phyloP scores from a whole-genome alignment of 495 filamentous ascomycete genomes.

The Aspergillus ellipticus region DNA sequence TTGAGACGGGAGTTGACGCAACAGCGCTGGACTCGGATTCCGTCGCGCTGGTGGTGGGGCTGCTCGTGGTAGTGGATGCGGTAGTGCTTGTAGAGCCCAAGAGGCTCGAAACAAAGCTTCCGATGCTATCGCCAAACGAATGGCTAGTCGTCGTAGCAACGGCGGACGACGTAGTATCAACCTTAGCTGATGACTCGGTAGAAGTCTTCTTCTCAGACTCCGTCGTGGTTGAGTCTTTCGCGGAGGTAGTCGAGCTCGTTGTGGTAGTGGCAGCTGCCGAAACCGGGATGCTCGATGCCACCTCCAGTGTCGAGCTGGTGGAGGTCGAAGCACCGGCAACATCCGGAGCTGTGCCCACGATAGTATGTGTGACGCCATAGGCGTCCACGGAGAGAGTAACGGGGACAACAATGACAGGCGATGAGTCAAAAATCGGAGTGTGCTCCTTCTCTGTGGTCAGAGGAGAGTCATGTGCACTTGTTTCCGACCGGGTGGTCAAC shows the following conservation, averaged over 20 bases:
- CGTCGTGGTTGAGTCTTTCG: neutral
- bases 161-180: neutral
- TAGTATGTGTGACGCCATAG: slow-evolving; percentile 25
- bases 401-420: slow-evolving; percentile 21
- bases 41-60: neutral
- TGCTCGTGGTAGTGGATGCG: neutral
- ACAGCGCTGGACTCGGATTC: neutral
- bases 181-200: neutral
- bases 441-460: slow-evolving; percentile 7
- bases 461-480: neutral
- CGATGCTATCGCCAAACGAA: slow-evolving; percentile 2
- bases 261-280: slow-evolving; percentile 5
- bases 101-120: neutral
- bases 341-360: slow-evolving; percentile 15
- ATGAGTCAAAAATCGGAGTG: slow-evolving; percentile 14
- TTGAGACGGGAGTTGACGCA: neutral
- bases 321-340: slow-evolving; percentile 6
- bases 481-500: neutral
- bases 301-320: slow-evolving; percentile 7
- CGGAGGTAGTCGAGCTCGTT: slow-evolving; percentile 1
- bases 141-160: slow-evolving; percentile 1
- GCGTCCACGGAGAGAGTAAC: slow-evolving; percentile 25
- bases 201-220: neutral
- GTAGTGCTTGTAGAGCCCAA: neutral
- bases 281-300: slow-evolving; percentile 7